Evolutionary conservation across 345 rosid genomes (phyloP).

Genomic region (sweet orange (Citrus sinensis)): DNA sequence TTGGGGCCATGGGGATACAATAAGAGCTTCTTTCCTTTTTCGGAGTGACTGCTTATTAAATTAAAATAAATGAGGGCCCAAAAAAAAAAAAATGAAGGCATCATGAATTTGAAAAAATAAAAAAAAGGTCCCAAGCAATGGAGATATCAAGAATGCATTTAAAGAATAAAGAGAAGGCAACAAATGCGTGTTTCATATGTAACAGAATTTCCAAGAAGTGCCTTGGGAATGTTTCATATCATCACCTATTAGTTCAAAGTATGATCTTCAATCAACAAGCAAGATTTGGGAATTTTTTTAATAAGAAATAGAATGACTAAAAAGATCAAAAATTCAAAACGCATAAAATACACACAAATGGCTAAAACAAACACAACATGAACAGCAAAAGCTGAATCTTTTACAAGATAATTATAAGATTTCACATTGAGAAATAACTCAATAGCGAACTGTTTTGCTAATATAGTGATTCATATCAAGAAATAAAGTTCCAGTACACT

Average conservation of each 20-base stretch:
- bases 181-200: background rate
- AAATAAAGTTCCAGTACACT: background rate
- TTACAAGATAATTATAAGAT: background rate
- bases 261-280: background rate
- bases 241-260: background rate
- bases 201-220: background rate
- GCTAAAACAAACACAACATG: background rate
- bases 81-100: background rate
- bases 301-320: background rate
- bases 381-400: background rate
- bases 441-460: background rate
- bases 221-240: background rate
- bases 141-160: background rate
- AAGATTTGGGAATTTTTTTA: no score
- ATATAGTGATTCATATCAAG: background rate
- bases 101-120: background rate
- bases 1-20: slow-evolving; percentile 86
- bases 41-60: slow-evolving; percentile 68
- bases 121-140: background rate
- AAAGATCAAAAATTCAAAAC: background rate
- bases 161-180: background rate
- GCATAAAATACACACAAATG: background rate
- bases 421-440: background rate
- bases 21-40: slow-evolving; percentile 67
- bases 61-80: background rate